phyloP scores from a whole-genome alignment of 1,139 yeast species.

The Lodderomyces margitis region DNA sequence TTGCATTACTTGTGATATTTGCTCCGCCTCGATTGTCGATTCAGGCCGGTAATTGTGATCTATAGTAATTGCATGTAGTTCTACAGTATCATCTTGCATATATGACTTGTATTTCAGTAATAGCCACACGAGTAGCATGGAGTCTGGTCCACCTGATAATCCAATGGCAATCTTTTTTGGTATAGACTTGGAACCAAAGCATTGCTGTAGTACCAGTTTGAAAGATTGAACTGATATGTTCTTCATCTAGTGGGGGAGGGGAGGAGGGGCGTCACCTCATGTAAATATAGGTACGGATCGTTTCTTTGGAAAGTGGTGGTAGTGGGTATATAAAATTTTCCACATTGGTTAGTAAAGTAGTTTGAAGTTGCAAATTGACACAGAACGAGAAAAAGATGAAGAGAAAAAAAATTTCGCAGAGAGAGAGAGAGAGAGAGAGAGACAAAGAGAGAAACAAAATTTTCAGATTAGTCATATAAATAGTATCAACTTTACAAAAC shows the following conservation, averaged over 20 bases:
- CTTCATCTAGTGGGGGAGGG: background rate
- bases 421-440: background rate
- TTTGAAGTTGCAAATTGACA: background rate
- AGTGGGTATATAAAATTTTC: too few relatives aligned
- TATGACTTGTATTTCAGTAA: conserved; percentile 24
- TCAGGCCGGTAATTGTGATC: conserved; percentile 54
- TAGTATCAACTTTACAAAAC: background rate
- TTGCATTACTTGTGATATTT: conserved; percentile 33
- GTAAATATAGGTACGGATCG: too few relatives aligned
- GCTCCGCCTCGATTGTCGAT: conserved; percentile 48
- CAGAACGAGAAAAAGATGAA: background rate
- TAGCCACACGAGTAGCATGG: conserved; percentile 62
- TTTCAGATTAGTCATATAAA: conserved; percentile 7
- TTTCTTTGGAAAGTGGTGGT: too few relatives aligned
- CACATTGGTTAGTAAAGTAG: too few relatives aligned
- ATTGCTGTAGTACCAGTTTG: background rate
- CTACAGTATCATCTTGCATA: conserved; percentile 18
- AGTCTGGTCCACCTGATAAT: conserved; percentile 81
- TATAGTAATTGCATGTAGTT: conserved; percentile 53
- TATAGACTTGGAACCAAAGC: conserved; percentile 3
- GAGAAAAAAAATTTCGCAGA: conserved; percentile 2
- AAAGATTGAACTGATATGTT: background rate
- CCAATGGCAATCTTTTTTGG: conserved; percentile 38
- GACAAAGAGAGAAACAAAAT: conserved; percentile 4
- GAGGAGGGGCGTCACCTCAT: too few relatives aligned